Evolutionary conservation across 305 asterid genomes (phyloP), one percentile per base, ranked within the genome.

Genomic region (Solanum hybrid): DNA sequence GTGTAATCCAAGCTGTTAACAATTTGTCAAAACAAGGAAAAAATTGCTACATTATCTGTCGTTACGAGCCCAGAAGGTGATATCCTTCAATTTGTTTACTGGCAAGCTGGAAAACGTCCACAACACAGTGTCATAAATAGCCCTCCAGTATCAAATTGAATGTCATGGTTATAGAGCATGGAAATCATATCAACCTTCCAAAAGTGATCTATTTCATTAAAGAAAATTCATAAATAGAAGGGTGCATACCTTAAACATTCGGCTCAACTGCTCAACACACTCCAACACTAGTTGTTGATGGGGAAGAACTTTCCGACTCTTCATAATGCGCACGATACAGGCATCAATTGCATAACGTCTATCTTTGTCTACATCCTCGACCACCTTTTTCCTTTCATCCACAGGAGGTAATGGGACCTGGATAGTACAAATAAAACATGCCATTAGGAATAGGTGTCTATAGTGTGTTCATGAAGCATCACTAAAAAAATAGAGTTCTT

Each of bases 271-370:
- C 89, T 94, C 93, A 76, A 94, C 93, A 87, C 97, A 95, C 92
- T 94, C 97, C 89, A 89, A 67, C 81, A 95, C 94, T 51, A 95
- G 88, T 67, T 92, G 94, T 75, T 93, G 94, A 92, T 93, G 93
- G 5, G 92, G 92, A 89, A 93, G 79, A 73, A 93, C 95, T 90
- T 94, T 95, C 6, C 95, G 92, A 28, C 94, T 90, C 92, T 95
- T 95, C 97, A 95, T 94, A 33, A 95, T 94, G 83, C 95, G 95
- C 35, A 95, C 97, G 73, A 95, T 71, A 42, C 95, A 90, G 1
- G 97, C 97, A 89, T 95, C 96, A 75, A 94, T 93, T 12, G 94
- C 93, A 89, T 90, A 90, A 11, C 93, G 93, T 89, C 97, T 92
- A 73, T 94, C 95, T 71, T 92, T 92, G 89, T 92, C 95, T 16